A percentile compares a stretch with the other conserved stretches of the same genome.
These are phyloP conservation scores for Trichophyton rubrum DNA, from an alignment of 2,329 filamentous ascomycete genomes.

Conservation along the genomic window DNA sequence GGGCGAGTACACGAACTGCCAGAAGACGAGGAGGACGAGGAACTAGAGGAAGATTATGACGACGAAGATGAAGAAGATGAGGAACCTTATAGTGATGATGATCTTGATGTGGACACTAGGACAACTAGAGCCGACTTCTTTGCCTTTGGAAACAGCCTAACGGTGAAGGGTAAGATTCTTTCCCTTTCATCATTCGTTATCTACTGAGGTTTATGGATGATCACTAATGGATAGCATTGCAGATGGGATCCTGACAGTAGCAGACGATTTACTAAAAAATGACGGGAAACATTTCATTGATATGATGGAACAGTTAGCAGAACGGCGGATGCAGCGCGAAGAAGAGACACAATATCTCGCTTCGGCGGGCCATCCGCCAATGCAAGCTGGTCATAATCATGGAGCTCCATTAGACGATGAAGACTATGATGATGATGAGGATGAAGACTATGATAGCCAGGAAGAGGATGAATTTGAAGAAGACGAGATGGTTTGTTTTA, in stretches of 20 bases:
- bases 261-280: constrained; percentile 95
- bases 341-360: constrained; percentile 68
- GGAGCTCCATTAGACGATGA: constrained; percentile 61
- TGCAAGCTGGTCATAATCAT: constrained; percentile 62
- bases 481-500: constrained; percentile 47
- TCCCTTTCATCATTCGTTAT: neutral
- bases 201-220: neutral
- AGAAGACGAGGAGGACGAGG: constrained; percentile 40
- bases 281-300: constrained; percentile 99
- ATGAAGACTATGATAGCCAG: constrained; percentile 53
- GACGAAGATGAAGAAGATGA: constrained; percentile 60
- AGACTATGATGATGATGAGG: constrained; percentile 62
- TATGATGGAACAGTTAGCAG: constrained; percentile 99
- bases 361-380: constrained; percentile 43
- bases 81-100: constrained; percentile 53
- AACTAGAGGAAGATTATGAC: constrained; percentile 39
- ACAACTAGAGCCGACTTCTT: constrained; percentile 67
- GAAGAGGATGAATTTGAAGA: constrained; percentile 55
- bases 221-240: constrained; percentile 12
- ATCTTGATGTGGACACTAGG: constrained; percentile 51
- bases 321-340: constrained; percentile 92
- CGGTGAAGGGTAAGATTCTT: constrained; percentile 59
- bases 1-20: constrained; percentile 55
- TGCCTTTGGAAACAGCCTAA: constrained; percentile 93
- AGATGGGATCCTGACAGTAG: constrained; percentile 95